Conservation (phyloP, 2,329 filamentous ascomycete genomes). For the Aspergillus aculeatinus region DNA sequence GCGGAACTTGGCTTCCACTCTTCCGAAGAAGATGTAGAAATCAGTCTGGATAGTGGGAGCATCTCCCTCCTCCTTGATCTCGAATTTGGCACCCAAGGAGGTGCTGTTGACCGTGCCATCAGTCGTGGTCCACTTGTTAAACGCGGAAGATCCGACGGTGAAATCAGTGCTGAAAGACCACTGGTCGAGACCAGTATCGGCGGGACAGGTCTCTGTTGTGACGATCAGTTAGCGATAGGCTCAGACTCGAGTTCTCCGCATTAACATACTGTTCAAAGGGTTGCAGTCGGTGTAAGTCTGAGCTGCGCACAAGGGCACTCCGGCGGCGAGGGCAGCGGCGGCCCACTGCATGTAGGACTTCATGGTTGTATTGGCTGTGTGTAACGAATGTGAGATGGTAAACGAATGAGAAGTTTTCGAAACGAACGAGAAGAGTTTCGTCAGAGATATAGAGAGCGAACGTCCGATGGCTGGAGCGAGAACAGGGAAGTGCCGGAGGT, state of each 20-base stretch:
- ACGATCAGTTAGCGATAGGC: neutral
- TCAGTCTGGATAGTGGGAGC: conserved; percentile 81
- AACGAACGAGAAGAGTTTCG: neutral
- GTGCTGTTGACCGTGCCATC: conserved; percentile 65
- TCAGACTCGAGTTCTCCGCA: neutral
- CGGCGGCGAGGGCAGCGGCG: conserved; percentile 6
- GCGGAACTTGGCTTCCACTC: conserved; percentile 80
- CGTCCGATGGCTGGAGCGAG: neutral
- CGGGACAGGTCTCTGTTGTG: conserved; percentile 56
- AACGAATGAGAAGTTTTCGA: neutral
- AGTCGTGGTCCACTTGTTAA: conserved; percentile 64
- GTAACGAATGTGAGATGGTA: neutral
- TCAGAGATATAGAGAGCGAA: neutral
- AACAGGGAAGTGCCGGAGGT: neutral
- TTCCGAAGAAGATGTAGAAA: conserved; percentile 99
- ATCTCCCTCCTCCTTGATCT: conserved; percentile 72
- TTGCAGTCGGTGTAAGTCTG: conserved; percentile 79
- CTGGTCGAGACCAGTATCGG: conserved; percentile 66
- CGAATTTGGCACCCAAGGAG: conserved; percentile 74
- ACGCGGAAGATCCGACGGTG: conserved; percentile 53
- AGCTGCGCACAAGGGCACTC: conserved; percentile 42
- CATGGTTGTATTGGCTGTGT: neutral
- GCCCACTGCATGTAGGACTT: conserved; percentile 10
- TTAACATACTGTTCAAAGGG: conserved; percentile 48
- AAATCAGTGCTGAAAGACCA: conserved; percentile 34